phyloP scores from a whole-genome alignment of 2,329 filamentous ascomycete genomes.

The Trichocomaceae sp. region DNA sequence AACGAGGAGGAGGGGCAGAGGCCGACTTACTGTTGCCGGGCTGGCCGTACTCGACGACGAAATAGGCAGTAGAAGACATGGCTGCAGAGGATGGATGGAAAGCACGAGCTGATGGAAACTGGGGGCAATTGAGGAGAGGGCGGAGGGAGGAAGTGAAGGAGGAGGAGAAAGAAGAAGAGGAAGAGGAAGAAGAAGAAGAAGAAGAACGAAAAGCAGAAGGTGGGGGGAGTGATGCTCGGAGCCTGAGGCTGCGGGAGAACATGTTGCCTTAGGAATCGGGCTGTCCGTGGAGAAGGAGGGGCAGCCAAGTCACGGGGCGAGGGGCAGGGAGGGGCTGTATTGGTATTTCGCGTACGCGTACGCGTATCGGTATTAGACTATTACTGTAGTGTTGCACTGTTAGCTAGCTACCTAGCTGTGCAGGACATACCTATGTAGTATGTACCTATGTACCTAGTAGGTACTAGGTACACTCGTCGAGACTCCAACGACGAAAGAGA shows the following conservation, averaged over 20 bases:
- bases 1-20: background rate
- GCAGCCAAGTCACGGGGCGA: constrained; percentile 14
- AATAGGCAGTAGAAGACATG: constrained; percentile 67
- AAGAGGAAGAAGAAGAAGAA: constrained; percentile 33
- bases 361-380: too few species aligned
- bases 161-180: constrained; percentile 26
- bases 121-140: constrained; percentile 26
- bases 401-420: too few species aligned
- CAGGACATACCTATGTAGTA: background rate
- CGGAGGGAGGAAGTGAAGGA: constrained; percentile 31
- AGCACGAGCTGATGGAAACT: constrained; percentile 34
- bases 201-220: constrained; percentile 36
- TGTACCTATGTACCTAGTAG: background rate
- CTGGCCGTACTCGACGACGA: constrained; percentile 61
- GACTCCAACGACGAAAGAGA: too few species aligned
- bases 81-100: constrained; percentile 62
- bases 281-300: constrained; percentile 4
- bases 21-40: constrained; percentile 27
- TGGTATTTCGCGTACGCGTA: constrained; percentile 5
- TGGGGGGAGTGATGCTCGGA: constrained; percentile 39
- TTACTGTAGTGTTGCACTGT: too few species aligned
- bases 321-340: constrained; percentile 11
- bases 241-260: constrained; percentile 37
- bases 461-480: too few species aligned
- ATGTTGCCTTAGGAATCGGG: constrained; percentile 18